Evolutionary conservation across 225 moss, liverwort and hornwort genomes (phyloP), one percentile per base, ranked within the genome.

Genomic region (Bryoerythrophyllum caledonicum): DNA sequence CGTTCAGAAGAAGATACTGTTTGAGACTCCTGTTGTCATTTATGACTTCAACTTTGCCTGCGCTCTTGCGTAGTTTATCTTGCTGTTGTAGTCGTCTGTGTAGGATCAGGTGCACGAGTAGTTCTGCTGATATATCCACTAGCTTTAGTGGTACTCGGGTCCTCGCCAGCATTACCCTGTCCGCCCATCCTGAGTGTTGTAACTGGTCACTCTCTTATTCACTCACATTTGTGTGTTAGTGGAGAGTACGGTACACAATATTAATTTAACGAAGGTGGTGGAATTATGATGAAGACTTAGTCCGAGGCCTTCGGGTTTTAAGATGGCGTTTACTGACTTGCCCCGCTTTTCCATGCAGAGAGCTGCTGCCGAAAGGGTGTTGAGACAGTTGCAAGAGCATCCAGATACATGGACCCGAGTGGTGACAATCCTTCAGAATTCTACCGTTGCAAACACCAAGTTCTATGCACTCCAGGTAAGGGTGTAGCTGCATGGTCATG

Each of bases 331-430:
- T 25, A 1, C 63, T 74, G 53, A 84, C 59, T 13, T n/a, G 28
- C 56, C 20, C 14, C 8, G 30, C 37, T 68, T 60, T 3, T 38
- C 4, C 25, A n/a, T n/a, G n/a, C n/a, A 97, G 96, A 90, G 96
- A 79, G 92, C 91, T 85, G 96, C 94, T 48, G 96, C 96, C 24
- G 96, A 97, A 80, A 89, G 94, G 85, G 91, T 96, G 57, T 71
- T 96, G 64, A 91, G 94, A 70, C 96, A 92, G 76, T 68, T 96
- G 56, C 96, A 96, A 84, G 96, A 96, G 81, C 94, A 96, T 74
- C 92, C 96, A 57, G 94, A 97, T 73, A 89, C 94, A 8, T 97
- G 97, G 97, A 97, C 97, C 16, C 87, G 91, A 43, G 94, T 97
- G 58, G 97, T 97, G 53, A 91, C 91, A 6, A 94, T 97, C 20